A percentile compares a stretch with the other conserved stretches of the same genome.
Evolutionary conservation across 1,284 basidiomycete species (phyloP).

Genomic region (Hypsizygus ulmarius): DNA sequence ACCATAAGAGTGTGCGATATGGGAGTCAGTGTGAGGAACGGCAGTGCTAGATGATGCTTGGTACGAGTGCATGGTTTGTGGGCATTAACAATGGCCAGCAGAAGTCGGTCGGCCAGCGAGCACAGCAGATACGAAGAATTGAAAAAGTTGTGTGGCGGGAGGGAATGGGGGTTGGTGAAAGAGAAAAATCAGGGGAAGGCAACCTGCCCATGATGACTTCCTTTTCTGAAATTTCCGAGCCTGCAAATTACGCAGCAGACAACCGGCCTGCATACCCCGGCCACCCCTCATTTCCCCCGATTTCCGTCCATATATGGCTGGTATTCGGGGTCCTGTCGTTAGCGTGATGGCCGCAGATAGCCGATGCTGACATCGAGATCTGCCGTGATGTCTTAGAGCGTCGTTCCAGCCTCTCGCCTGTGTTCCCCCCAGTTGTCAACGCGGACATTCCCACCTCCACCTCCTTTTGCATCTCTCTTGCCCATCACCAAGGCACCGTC

Average conservation of each 20-base stretch:
- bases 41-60: conserved; percentile 2
- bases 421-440: no score
- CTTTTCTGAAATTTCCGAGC: conserved; percentile 4
- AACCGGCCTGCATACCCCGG: conserved; percentile 15
- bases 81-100: conserved; percentile 29
- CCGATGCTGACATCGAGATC: conserved; percentile 12
- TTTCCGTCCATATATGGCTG: conserved; percentile 2
- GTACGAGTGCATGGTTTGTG: conserved; percentile 28
- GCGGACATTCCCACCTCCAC: background rate
- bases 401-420: no score
- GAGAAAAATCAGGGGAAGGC: conserved; percentile 29
- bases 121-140: conserved; percentile 13
- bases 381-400: background rate
- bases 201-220: conserved; percentile 2
- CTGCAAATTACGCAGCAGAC: conserved; percentile 21
- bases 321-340: conserved; percentile 4
- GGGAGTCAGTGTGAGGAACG: background rate
- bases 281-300: conserved; percentile 13
- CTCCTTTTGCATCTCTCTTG: background rate
- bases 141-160: conserved; percentile 1
- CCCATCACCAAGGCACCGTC: conserved; percentile 3
- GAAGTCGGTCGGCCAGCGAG: conserved; percentile 38
- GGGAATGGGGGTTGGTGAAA: conserved; percentile 18
- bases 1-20: conserved; percentile 43
- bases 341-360: conserved; percentile 17